Conservation (phyloP, 2,329 filamentous ascomycete genomes). For the Setomelanomma holmii region DNA sequence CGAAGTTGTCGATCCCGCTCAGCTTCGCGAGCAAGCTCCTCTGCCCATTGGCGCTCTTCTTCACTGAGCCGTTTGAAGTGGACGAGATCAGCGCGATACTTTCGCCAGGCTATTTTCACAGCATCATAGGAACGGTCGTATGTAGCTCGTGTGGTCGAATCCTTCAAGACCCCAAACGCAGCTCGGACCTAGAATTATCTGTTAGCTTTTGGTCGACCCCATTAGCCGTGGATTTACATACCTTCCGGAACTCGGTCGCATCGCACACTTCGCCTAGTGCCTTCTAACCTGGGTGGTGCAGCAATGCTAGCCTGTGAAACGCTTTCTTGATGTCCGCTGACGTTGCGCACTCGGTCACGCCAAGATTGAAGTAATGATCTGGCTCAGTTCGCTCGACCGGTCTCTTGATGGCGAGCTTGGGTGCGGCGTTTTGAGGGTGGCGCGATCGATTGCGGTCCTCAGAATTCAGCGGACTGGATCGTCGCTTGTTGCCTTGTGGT, state of each 20-base stretch:
- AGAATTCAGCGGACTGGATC: too few species aligned
- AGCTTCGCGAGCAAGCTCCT: neutral
- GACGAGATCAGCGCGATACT: neutral
- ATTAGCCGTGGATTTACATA: neutral
- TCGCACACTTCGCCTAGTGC: neutral
- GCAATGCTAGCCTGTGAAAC: neutral
- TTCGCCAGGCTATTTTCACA: neutral
- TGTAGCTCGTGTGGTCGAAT: neutral
- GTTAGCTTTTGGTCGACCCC: neutral
- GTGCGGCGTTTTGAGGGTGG: neutral
- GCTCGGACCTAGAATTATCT: neutral
- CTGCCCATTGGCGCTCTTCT: neutral
- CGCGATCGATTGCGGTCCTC: neutral
- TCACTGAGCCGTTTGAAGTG: neutral
- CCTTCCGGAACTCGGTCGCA: neutral
- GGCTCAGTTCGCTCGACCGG: neutral
- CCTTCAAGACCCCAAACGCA: neutral
- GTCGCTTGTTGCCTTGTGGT: too few species aligned
- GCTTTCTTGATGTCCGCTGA: neutral
- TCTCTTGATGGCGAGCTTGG: neutral
- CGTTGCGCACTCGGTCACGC: neutral
- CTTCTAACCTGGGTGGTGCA: neutral
- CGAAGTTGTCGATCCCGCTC: neutral
- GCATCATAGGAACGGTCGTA: neutral
- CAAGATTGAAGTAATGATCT: neutral